A percentile compares a stretch with the other conserved stretches of the same genome.
phyloP scores from a whole-genome alignment of 225 moss, liverwort and hornwort species.

The Thuidium tamariscinum region DNA sequence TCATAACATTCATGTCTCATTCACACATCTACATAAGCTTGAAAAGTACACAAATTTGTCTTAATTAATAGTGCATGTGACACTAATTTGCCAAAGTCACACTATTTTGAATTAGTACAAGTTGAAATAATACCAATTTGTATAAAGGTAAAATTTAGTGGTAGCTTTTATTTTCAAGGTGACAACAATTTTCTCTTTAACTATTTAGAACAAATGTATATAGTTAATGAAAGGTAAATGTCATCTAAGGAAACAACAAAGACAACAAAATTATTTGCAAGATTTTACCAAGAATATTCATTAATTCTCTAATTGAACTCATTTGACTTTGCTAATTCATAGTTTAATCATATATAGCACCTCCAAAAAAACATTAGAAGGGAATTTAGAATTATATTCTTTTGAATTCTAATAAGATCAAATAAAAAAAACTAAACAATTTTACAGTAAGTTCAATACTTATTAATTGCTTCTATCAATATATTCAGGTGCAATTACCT shows the following conservation, averaged over 20 bases:
- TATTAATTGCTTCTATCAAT: neutral
- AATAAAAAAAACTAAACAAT: neutral
- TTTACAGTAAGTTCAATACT: rapidly evolving
- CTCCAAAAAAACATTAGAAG: neutral
- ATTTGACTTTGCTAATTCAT: neutral
- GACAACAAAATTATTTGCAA: rapidly evolving
- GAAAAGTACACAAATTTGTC: neutral
- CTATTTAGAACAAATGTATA: neutral
- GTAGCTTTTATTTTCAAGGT: too few species aligned
- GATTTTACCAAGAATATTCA: too few species aligned
- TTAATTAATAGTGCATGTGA: rapidly evolving
- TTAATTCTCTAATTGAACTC: neutral
- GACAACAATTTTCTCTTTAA: too few species aligned
- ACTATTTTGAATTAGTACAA: neutral
- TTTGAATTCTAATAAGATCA: neutral
- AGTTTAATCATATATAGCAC: neutral
- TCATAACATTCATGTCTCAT: neutral
- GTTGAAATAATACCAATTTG: too few species aligned
- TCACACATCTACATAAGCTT: neutral
- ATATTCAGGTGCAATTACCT: rapidly evolving
- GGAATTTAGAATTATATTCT: neutral
- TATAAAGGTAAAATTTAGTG: too few species aligned
- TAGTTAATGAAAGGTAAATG: neutral
- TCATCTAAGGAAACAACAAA: neutral
- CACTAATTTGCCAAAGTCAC: neutral